Conservation (phyloP, 805 yeast genomes). For the Pichia sporocuriosa region DNA sequence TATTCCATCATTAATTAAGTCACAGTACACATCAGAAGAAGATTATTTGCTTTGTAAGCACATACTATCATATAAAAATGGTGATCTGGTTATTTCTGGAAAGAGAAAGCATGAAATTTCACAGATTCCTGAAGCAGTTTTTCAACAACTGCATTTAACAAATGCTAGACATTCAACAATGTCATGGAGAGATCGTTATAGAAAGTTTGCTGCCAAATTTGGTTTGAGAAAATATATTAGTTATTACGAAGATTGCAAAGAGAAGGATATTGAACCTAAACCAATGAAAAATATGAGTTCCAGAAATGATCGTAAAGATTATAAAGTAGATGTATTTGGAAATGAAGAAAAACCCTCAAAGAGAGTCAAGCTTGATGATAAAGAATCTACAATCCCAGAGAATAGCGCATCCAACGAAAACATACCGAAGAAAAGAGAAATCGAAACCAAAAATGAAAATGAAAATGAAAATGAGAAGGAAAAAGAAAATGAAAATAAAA, state of each 20-base stretch:
- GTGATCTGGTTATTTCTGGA: constrained; percentile 10
- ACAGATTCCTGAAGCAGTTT: constrained; percentile 33
- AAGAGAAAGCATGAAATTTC: constrained; percentile 20
- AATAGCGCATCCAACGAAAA: no score
- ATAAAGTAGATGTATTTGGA: constrained; percentile 13
- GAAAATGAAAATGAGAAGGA: no score
- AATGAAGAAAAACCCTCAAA: constrained; percentile 18
- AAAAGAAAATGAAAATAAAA: no score
- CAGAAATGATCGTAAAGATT: constrained; percentile 30
- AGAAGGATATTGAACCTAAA: constrained; percentile 37
- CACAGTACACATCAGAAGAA: constrained; percentile 61
- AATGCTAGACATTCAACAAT: constrained; percentile 52
- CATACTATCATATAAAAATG: constrained; percentile 20
- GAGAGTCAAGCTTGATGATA: constrained; percentile 10
- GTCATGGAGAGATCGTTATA: constrained; percentile 79
- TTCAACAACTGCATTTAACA: constrained; percentile 32
- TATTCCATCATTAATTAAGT: constrained; percentile 48
- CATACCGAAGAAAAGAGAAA: background rate
- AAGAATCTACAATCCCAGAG: background rate
- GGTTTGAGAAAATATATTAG: constrained; percentile 53
- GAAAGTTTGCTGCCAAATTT: constrained; percentile 59
- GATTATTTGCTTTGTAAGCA: constrained; percentile 51
- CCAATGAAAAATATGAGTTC: constrained; percentile 55
- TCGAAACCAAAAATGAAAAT: background rate
- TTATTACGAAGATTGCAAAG: constrained; percentile 42